Evolutionary conservation across 2,329 filamentous ascomycete species (phyloP), one percentile per base, ranked within the genome.

Genomic region (Dichotomopilus funicola): DNA sequence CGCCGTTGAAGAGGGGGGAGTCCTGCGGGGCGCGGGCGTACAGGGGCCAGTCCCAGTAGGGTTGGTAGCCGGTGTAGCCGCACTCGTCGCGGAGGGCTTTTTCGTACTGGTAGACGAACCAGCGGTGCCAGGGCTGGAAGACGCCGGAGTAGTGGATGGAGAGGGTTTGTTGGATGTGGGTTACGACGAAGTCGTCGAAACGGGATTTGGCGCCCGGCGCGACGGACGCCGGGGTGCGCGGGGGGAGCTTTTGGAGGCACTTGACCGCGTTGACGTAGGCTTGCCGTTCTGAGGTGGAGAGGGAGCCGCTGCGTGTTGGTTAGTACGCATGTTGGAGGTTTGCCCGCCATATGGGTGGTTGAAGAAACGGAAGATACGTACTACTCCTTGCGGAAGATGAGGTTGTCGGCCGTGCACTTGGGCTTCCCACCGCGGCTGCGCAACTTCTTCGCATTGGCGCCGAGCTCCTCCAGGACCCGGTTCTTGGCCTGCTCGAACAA

Each of bases 1-100:
- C 72, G 53, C 79, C 79, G 60, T 79, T 75, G 61, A 83, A 80
- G 43, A 80, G 64, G 31, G 77, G 75, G 0, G 78, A 80, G 45
- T 65, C 56, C 54, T 66, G 62, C 1, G 73, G 70, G n/a, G 77
- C 73, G 2, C 65, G 57, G 6, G 74, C 71, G 64, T 73, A 75
- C 59, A 70, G 72, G 2, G 71, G 69, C 78, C 77, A 81, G 62
- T 80, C 75, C 68, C 73, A 74, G 68, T 78, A 80, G 13, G 73
- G 73, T 35, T 75, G 73, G 53, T 66, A 68, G 13, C 73, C 73
- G 6, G 60, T 68, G 63, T 75, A 70, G 41, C 65, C 66, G 54
- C 68, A 70, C 57, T 70, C 68, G n/a, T 66, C 58, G 9, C 65
- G 61, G n/a, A 69, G 62, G 2, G 67, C 63, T 38, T 63, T 61